These are phyloP conservation scores for Xylaria polymorpha DNA, from an alignment of 2,329 filamentous ascomycete species.

Conservation along the genomic window DNA sequence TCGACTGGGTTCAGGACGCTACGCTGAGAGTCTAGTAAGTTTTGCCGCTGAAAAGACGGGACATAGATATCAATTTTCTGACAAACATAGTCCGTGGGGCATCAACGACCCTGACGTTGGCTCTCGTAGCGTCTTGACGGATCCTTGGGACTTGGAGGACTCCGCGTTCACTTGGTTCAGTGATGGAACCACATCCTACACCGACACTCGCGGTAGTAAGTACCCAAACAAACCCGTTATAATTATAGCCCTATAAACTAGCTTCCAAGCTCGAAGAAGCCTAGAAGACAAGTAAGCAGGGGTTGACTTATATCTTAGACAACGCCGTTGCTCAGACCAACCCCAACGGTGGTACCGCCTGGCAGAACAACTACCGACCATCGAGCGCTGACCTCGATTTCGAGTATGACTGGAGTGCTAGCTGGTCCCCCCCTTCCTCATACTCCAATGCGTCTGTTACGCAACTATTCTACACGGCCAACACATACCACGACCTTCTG, in stretches of 20 bases:
- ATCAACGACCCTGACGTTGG: conserved; percentile 66
- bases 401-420: conserved; percentile 57
- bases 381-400: conserved; percentile 57
- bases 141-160: conserved; percentile 60
- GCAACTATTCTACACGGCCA: conserved; percentile 71
- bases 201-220: conserved; percentile 63
- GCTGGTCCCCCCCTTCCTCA: conserved; percentile 49
- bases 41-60: neutral
- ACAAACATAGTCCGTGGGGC: conserved; percentile 59
- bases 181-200: conserved; percentile 61
- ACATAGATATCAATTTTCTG: conserved; percentile 20
- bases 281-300: neutral
- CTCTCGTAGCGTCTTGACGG: conserved; percentile 55
- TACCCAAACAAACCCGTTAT: conserved; percentile 8
- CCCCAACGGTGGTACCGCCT: conserved; percentile 57
- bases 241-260: neutral
- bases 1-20: conserved; percentile 68
- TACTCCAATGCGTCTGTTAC: conserved; percentile 67
- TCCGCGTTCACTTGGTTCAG: conserved; percentile 66
- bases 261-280: neutral
- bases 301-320: conserved; percentile 49
- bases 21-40: conserved; percentile 65
- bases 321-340: conserved; percentile 68
- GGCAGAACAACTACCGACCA: conserved; percentile 64
- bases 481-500: conserved; percentile 69